Conservation (phyloP, 306 rosid genomes). For the Astragalus membranaceus region DNA sequence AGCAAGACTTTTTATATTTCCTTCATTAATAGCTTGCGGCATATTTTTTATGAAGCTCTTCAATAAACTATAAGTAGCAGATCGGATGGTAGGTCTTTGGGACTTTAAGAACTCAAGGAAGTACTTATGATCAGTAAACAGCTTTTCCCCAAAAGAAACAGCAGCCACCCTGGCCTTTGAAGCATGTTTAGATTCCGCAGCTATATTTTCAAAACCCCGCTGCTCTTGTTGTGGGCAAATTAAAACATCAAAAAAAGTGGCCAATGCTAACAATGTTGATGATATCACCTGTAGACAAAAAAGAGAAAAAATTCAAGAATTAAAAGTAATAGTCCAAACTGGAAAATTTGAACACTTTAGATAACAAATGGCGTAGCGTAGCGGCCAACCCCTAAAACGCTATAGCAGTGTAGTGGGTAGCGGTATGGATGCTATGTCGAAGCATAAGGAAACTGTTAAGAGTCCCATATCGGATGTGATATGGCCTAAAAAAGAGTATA, state of each 20-base stretch:
- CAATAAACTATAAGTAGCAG: conserved; percentile 69
- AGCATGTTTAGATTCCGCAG: conserved; percentile 65
- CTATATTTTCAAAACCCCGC: conserved; percentile 44
- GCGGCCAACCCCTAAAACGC: no score
- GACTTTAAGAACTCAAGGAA: conserved; percentile 70
- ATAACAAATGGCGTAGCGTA: not conserved
- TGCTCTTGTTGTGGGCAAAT: conserved; percentile 43
- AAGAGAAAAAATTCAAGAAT: conserved; percentile 19
- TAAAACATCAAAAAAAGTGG: conserved; percentile 86
- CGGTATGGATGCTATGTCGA: no score
- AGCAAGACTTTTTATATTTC: conserved; percentile 60
- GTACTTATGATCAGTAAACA: conserved; percentile 60
- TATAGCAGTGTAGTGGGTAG: no score
- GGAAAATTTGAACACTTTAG: not conserved
- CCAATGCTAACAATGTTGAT: conserved; percentile 80
- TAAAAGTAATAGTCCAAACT: conserved; percentile 7
- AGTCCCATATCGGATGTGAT: no score
- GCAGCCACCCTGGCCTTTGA: conserved; percentile 70
- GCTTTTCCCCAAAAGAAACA: conserved; percentile 69
- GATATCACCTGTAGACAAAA: conserved; percentile 69
- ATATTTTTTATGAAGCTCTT: conserved; percentile 71
- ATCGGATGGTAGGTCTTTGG: conserved; percentile 63
- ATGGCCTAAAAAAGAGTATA: no score
- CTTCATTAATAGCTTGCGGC: conserved; percentile 69
- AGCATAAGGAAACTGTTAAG: no score